Conservation (phyloP, 441 rosid species). For the Gossypium davidsonii region DNA sequence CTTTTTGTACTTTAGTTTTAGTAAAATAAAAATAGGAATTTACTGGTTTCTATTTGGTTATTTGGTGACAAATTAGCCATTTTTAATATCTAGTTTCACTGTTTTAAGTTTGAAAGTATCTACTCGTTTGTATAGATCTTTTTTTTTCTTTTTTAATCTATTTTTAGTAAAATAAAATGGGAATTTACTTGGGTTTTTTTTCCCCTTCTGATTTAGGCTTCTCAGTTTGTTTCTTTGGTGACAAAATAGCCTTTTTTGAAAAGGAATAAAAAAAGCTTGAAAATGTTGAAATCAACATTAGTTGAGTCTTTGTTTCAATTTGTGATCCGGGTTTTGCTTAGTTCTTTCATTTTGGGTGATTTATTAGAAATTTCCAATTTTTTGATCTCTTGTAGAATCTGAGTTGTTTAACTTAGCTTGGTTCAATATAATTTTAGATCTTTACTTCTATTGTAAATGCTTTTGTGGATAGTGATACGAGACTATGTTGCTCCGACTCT, state of each 20-base stretch:
- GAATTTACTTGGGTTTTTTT: too few species aligned
- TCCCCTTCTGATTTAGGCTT: not conserved
- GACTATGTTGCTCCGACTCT: not conserved
- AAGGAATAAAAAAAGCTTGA: not conserved
- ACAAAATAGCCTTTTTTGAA: not conserved
- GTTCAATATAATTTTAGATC: not conserved
- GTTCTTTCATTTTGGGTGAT: conserved; percentile 2
- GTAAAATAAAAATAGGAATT: conserved; percentile 9
- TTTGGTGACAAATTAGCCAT: not conserved
- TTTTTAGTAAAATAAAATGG: too few species aligned
- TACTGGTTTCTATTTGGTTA: conserved; percentile 4
- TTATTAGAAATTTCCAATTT: not conserved
- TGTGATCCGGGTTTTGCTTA: conserved; percentile 14
- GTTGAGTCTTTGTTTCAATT: not conserved
- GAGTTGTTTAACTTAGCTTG: not conserved
- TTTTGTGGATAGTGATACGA: not conserved
- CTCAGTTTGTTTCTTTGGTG: not conserved
- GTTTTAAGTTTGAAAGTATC: not conserved
- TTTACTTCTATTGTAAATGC: not conserved
- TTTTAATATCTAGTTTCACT: not conserved
- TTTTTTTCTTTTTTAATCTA: too few species aligned
- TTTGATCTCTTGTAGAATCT: not conserved
- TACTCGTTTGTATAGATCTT: not conserved
- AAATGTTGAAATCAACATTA: conserved; percentile 14
- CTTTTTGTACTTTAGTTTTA: conserved; percentile 4